Conservation (phyloP, 345 rosid genomes). For the Brassica rapa region DNA sequence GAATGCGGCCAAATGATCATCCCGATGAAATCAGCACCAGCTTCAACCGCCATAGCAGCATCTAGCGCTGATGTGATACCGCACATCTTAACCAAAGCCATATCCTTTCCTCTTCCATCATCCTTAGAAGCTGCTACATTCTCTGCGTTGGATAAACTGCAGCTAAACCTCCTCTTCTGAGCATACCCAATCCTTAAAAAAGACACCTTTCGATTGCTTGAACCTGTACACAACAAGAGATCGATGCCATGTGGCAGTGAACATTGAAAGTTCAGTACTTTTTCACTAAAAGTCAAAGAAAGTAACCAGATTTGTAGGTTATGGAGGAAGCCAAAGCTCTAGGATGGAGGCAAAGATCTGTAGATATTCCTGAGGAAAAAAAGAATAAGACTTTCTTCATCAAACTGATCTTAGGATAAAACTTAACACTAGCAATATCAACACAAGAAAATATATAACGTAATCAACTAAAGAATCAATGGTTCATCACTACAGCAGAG, state of each 20-base stretch:
- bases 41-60: constrained; percentile 86
- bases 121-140: constrained; percentile 16
- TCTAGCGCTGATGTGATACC: constrained; percentile 80
- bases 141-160: constrained; percentile 38
- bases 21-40: constrained; percentile 79
- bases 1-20: constrained; percentile 92
- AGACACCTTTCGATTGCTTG: constrained; percentile 16
- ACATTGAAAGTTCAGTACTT: neutral
- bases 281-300: neutral
- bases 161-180: constrained; percentile 23
- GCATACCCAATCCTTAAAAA: constrained; percentile 17
- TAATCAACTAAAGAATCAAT: neutral
- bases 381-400: constrained; percentile 2
- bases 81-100: constrained; percentile 78
- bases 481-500: neutral
- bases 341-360: constrained; percentile 15
- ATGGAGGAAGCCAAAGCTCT: constrained; percentile 14
- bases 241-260: neutral
- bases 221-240: constrained; percentile 39
- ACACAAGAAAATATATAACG: neutral
- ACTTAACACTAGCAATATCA: too few relatives aligned
- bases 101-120: constrained; percentile 38
- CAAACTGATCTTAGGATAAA: neutral
- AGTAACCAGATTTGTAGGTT: constrained; percentile 12
- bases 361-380: constrained; percentile 24